These are phyloP conservation scores for Rhizopus sp. DNA, from an alignment of 371 early-diverging fungal genomes.

Conservation along the genomic window DNA sequence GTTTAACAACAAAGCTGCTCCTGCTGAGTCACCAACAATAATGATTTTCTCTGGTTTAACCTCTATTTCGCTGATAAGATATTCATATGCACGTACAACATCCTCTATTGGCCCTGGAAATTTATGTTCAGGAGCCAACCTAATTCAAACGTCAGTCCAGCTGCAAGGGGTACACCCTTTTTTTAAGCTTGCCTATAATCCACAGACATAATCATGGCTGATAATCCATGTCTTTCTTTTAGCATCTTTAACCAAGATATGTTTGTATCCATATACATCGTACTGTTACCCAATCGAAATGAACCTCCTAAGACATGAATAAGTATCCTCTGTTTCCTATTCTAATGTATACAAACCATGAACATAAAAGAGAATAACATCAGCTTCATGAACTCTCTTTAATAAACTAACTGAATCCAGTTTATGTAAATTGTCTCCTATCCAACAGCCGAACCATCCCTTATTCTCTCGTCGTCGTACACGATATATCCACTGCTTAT, in stretches of 20 bases:
- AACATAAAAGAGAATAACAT: conserved; percentile 43
- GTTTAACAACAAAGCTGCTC: conserved; percentile 37
- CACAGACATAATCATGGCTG: conserved; percentile 46
- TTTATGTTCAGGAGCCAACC: conserved; percentile 43
- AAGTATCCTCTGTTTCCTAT: not conserved
- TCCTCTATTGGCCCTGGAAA: conserved; percentile 47
- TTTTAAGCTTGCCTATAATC: conserved; percentile 23
- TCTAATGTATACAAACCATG: conserved; percentile 31
- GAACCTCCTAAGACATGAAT: conserved; percentile 31
- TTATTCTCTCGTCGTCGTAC: conserved; percentile 26
- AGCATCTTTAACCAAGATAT: conserved; percentile 41
- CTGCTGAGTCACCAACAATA: conserved; percentile 40
- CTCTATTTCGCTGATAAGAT: conserved; percentile 22
- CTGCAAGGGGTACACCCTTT: conserved; percentile 4
- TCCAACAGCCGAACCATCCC: conserved; percentile 50
- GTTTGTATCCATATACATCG: conserved; percentile 45
- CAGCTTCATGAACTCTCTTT: conserved; percentile 34
- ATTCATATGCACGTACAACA: conserved; percentile 45
- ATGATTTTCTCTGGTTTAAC: conserved; percentile 35
- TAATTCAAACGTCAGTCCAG: conserved; percentile 23
- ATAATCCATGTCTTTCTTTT: conserved; percentile 35
- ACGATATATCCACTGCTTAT: conserved; percentile 48
- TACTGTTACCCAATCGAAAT: conserved; percentile 39
- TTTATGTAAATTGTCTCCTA: conserved; percentile 34
- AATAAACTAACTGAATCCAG: conserved; percentile 23